phyloP scores from a whole-genome alignment of 345 rosid species.

The rapeseed (Brassica napus) region DNA sequence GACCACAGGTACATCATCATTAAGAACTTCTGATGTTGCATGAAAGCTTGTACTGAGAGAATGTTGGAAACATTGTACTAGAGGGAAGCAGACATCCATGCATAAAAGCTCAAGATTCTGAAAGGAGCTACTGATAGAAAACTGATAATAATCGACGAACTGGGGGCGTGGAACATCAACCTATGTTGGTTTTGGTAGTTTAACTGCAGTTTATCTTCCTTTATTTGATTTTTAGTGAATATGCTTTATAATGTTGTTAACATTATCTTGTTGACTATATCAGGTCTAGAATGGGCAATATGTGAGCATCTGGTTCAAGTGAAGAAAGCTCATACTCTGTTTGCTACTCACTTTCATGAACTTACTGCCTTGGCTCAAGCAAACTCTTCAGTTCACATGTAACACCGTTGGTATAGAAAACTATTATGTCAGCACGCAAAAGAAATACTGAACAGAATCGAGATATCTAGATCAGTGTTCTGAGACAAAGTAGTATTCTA shows the following conservation, averaged over 20 bases:
- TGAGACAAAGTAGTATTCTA: not conserved
- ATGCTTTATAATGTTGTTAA: not conserved
- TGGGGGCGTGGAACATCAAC: slow-evolving; percentile 97
- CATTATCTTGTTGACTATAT: slow-evolving; percentile 16
- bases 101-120: slow-evolving; percentile 88
- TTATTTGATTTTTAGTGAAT: not conserved
- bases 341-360: slow-evolving; percentile 98
- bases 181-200: slow-evolving; percentile 82
- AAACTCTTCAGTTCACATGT: slow-evolving; percentile 43
- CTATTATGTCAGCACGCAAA: slow-evolving; percentile 86
- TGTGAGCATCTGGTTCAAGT: slow-evolving; percentile 91
- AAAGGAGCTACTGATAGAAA: slow-evolving; percentile 90
- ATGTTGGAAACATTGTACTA: slow-evolving; percentile 75
- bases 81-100: slow-evolving; percentile 98
- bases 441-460: not conserved
- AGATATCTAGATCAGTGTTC: slow-evolving; percentile 6
- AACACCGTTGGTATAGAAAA: slow-evolving; percentile 76
- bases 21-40: no score
- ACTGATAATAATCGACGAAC: slow-evolving; percentile 90
- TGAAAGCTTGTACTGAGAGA: slow-evolving; percentile 41
- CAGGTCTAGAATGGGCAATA: slow-evolving; percentile 99
- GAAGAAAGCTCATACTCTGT: slow-evolving; percentile 83
- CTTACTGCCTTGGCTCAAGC: slow-evolving; percentile 82
- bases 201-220: not conserved
- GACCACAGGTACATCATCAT: no score